Evolutionary conservation across 2,329 filamentous ascomycete genomes (phyloP), one percentile per base, ranked within the genome.

Genomic region (Fusarium sp.): DNA sequence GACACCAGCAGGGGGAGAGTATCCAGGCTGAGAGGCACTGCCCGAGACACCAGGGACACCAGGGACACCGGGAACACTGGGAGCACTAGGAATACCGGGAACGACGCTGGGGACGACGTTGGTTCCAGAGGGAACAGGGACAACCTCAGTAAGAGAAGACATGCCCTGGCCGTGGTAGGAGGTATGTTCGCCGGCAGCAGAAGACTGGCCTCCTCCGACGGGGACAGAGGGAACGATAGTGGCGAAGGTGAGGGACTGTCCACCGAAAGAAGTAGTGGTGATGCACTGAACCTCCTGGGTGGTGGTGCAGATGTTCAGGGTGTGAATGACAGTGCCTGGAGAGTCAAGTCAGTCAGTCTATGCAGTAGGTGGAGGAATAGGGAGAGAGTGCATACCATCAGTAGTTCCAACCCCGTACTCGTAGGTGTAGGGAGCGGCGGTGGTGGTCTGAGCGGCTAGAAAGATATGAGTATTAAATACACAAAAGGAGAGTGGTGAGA

Each of bases 221-320:
- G 66, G 59, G 26, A 36, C 38, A 15, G 63, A 63, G 30, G 51
- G 39, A 6, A 36, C 38, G 36, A 21, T 38, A 43, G 62, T 65
- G 26, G 51, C 48, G 42, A 43, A 44, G 38, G 54, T 48, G 32
- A 65, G 50, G 24, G 23, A n/a, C 49, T 62, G 63, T 21, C 50
- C 64, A 40, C 58, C 73, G 39, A 70, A 77, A 24, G 76, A 75
- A 48, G 75, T 67, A 46, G 73, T 69, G 45, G 74, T 61, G 30
- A 71, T 62, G 69, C 79, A 81, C 51, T 73, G 65, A 30, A 78
- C 80, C 56, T 72, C 73, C 26, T 77, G 72, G 26, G 78, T 65
- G 48, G 80, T 59, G 62, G 73, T 75, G 73, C 79, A 80, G 53
- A 77, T 65, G 68, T 78, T 79, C 67, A 78, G 73, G 26, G 77